Conservation (phyloP, 371 early-diverging fungal species). For the Rhizopus stolonifer region DNA sequence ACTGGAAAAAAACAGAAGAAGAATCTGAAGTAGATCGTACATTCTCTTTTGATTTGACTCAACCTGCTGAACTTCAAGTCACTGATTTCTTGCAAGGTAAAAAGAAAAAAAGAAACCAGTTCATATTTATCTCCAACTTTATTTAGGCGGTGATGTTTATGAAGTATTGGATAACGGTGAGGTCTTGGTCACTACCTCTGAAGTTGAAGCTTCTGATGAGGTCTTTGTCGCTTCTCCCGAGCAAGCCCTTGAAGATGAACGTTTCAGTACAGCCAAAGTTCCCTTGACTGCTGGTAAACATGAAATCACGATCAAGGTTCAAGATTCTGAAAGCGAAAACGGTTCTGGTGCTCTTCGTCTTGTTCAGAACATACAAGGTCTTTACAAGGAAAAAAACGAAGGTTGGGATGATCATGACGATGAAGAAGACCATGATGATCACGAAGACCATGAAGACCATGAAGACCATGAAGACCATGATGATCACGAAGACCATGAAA, state of each 20-base stretch:
- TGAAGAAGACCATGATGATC: not conserved
- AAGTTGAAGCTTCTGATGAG: slow-evolving; percentile 13
- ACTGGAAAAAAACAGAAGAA: slow-evolving; percentile 23
- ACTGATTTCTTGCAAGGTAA: slow-evolving; percentile 36
- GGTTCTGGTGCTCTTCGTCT: slow-evolving; percentile 37
- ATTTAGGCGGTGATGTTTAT: slow-evolving; percentile 31
- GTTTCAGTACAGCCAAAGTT: slow-evolving; percentile 27
- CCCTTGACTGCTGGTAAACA: slow-evolving; percentile 24
- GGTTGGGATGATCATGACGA: not conserved
- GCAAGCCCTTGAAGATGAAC: slow-evolving; percentile 27
- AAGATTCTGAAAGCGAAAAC: slow-evolving; percentile 18
- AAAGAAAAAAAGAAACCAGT: not conserved
- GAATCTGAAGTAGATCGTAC: slow-evolving; percentile 22
- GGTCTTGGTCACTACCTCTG: slow-evolving; percentile 24
- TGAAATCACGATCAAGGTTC: slow-evolving; percentile 30
- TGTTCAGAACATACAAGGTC: slow-evolving; percentile 26
- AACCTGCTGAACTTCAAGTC: slow-evolving; percentile 32
- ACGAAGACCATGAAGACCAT: slow-evolving; percentile 16
- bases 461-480: slow-evolving; percentile 1
- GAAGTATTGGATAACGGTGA: slow-evolving; percentile 35
- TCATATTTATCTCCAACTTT: not conserved
- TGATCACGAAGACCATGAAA: not conserved
- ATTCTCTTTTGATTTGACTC: slow-evolving; percentile 25
- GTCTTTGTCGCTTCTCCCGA: slow-evolving; percentile 27
- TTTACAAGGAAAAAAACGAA: slow-evolving; percentile 27